Percentiles rank a stretch among this genome's conserved stretches.
phyloP scores from a whole-genome alignment of 164 flowering plant genomes.

The Aristolochia californica region DNA sequence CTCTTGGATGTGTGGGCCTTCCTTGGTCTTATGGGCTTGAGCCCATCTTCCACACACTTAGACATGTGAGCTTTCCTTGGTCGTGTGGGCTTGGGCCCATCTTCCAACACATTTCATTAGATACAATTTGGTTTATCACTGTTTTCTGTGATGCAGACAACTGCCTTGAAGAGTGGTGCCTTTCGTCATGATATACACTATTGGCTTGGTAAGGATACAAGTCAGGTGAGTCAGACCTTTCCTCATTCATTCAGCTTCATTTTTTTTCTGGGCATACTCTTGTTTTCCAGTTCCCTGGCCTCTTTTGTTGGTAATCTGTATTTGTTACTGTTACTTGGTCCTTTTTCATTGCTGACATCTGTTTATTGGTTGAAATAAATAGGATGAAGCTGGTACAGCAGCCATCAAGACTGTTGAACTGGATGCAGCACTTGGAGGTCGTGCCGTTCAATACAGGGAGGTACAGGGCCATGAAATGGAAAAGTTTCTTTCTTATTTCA shows the following conservation, averaged over 20 bases:
- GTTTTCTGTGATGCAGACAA: conserved; percentile 46
- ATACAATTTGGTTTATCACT: no score
- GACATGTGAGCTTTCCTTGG: no score
- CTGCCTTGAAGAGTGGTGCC: conserved; percentile 78
- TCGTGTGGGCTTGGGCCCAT: no score
- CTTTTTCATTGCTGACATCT: neutral
- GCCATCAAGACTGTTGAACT: conserved; percentile 93
- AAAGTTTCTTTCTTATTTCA: conserved; percentile 90
- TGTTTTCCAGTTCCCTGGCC: neutral
- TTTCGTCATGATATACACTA: conserved; percentile 91
- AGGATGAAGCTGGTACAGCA: conserved; percentile 98
- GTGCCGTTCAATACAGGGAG: conserved; percentile 99
- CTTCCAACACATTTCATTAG: no score
- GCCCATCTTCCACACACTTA: no score
- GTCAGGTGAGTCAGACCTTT: conserved; percentile 41
- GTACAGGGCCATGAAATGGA: conserved; percentile 97
- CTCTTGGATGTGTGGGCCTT: no score
- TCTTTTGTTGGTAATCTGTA: neutral
- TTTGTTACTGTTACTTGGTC: neutral
- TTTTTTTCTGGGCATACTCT: conserved; percentile 1
- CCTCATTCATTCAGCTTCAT: neutral
- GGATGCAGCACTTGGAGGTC: conserved; percentile 99
- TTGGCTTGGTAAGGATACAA: conserved; percentile 97
- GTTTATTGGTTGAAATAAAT: conserved; percentile 10
- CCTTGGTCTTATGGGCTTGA: no score